Evolutionary conservation across 2,329 filamentous ascomycete species (phyloP), one percentile per base, ranked within the genome.

Genomic region (Didymella lethalis): DNA sequence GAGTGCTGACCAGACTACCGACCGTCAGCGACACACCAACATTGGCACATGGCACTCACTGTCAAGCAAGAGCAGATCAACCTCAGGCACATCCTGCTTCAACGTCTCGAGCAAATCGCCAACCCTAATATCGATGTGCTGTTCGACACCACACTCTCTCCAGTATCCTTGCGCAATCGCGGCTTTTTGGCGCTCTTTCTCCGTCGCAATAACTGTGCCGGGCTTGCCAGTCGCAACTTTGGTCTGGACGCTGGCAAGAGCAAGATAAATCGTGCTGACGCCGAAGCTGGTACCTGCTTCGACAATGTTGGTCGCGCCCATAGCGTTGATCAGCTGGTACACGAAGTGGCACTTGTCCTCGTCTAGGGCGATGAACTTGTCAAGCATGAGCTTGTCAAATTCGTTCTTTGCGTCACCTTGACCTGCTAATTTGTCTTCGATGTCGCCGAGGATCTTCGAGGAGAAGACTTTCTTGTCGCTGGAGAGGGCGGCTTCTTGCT

Each of bases 281-380:
- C 86, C 86, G 57, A 86, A 88, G 41, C 81, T 84, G 0, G 86
- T 88, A 0, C 86, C 86, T 0, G 84, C 85, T 67, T 89, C 86
- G 36, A 88, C 81, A 23, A 88, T 75, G 41, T 80, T 80, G 1
- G 75, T 77, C 0, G 86, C 85, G 1, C 80, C 78, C 10, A 74
- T 82, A 11, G 80, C 77, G 3, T 80, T 79, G 2, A 81, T 48
- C 29, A 49, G 12, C 18, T 84, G 81, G 69, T 88, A 88, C 1
- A 85, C 74, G 38, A 87, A 79, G 3, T 81, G 76, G 64, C 81
- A 84, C 69, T 88, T 88, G 68, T 88, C 85, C 8, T 79, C 74
- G 36, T 87, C 85, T 1, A 89, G 77, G 0, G 84, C 84, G 51
- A 88, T 82, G 68, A 88, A 87, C 23, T 66, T 85, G 67, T 86